phyloP scores from a whole-genome alignment of 306 rosid species.

The Luffa aegyptiaca region DNA sequence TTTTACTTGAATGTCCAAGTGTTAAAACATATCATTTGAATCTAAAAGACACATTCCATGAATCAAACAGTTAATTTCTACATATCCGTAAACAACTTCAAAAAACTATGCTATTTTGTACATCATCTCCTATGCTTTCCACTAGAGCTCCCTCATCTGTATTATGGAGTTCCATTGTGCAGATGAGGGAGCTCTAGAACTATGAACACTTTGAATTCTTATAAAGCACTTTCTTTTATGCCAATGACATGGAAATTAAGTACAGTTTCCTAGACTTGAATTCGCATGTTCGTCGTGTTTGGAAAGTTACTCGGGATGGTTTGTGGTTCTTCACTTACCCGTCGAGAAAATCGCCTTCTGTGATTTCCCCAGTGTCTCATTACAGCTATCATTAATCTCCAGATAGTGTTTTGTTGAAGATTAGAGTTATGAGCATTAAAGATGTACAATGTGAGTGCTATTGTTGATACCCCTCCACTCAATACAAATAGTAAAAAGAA shows the following conservation, averaged over 20 bases:
- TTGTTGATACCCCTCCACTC: conserved; percentile 33
- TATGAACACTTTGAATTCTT: not conserved
- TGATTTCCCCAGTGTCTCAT: conserved; percentile 17
- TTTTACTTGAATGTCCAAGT: not conserved
- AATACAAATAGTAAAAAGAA: conserved; percentile 25
- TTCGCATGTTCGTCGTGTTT: not conserved
- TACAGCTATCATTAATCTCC: conserved; percentile 13
- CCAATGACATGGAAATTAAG: not conserved
- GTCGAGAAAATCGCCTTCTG: conserved; percentile 17
- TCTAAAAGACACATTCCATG: not conserved
- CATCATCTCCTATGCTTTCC: not conserved
- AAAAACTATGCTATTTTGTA: not conserved
- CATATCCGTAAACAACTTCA: not conserved
- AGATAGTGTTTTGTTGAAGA: not conserved
- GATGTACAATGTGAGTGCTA: conserved; percentile 24
- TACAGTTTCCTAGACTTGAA: not conserved
- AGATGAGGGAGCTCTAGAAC: not conserved
- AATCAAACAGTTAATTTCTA: not conserved
- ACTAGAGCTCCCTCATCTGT: not conserved
- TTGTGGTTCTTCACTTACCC: conserved; percentile 12
- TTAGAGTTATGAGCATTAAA: not conserved
- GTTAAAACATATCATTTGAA: not conserved
- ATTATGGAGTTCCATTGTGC: not conserved
- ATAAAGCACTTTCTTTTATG: not conserved
- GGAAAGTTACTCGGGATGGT: not conserved